Conservation (phyloP, 2,329 filamentous ascomycete species). For the Paracoccidioides lutzii region DNA sequence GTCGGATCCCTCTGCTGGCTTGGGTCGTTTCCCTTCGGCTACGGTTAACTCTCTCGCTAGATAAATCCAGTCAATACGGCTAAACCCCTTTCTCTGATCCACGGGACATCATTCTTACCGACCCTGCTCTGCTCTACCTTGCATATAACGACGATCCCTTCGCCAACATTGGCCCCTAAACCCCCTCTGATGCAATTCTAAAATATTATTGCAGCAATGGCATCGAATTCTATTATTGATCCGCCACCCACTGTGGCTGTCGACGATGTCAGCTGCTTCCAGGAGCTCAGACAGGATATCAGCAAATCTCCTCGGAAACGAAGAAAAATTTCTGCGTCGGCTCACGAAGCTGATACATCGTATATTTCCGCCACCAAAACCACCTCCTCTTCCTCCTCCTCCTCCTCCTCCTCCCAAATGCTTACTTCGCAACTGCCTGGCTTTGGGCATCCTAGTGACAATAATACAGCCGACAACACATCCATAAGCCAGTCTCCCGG, state of each 20-base stretch:
- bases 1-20: no score
- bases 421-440: background rate
- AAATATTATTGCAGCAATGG: background rate
- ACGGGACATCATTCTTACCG: no score
- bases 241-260: background rate
- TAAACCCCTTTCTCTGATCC: no score
- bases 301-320: constrained; percentile 11
- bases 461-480: constrained; percentile 19
- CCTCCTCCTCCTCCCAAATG: background rate
- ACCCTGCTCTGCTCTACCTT: no score
- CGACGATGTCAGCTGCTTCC: background rate
- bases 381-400: no score
- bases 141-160: no score
- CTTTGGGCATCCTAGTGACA: constrained; percentile 2
- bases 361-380: background rate
- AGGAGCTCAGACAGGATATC: background rate
- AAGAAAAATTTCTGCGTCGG: constrained; percentile 6
- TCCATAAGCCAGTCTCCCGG: constrained; percentile 36
- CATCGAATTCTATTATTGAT: background rate
- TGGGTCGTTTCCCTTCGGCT: no score
- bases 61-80: no score
- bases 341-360: background rate
- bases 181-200: background rate
- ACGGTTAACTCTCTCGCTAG: no score
- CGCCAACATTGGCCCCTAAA: background rate